Conservation (phyloP, 768 basidiomycete species). For the Mrakia blollopis region DNA sequence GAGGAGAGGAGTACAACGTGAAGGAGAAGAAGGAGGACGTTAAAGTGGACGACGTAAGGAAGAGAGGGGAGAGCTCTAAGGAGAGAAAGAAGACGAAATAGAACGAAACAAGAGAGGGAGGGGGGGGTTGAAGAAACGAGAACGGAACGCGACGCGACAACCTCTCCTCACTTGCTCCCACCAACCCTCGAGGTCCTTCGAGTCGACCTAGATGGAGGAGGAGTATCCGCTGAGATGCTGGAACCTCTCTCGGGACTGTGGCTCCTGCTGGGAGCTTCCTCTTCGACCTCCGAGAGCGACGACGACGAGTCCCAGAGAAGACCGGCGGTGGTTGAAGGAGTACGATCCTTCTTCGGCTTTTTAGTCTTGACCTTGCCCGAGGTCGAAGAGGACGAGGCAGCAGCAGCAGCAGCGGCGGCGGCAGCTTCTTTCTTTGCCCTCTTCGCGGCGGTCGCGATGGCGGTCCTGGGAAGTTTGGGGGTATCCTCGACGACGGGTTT, state of each 20-base stretch:
- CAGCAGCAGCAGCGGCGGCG: not conserved
- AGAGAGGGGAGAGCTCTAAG: too few relatives aligned
- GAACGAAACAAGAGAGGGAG: not conserved
- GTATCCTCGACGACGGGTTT: not conserved
- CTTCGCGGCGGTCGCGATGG: not conserved
- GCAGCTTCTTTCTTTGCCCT: not conserved
- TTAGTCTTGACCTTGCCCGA: not conserved
- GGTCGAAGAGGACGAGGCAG: not conserved
- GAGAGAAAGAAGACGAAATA: not conserved
- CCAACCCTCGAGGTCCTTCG: not conserved
- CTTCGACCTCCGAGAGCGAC: too few relatives aligned
- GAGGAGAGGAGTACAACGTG: not conserved
- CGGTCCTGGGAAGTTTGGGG: not conserved
- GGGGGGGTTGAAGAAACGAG: not conserved
- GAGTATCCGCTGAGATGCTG: not conserved
- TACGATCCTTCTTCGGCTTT: not conserved
- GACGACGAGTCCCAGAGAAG: not conserved
- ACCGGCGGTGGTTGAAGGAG: not conserved
- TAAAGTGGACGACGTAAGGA: not conserved
- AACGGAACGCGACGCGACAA: not conserved
- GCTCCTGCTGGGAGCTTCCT: not conserved
- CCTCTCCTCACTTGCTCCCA: not conserved
- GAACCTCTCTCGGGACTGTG: too few relatives aligned
- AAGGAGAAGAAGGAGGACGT: not conserved
- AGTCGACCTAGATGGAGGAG: not conserved